Base-by-base conservation (phyloP, 2,329 filamentous ascomycete species). In the Hypoxylon sp. region DNA sequence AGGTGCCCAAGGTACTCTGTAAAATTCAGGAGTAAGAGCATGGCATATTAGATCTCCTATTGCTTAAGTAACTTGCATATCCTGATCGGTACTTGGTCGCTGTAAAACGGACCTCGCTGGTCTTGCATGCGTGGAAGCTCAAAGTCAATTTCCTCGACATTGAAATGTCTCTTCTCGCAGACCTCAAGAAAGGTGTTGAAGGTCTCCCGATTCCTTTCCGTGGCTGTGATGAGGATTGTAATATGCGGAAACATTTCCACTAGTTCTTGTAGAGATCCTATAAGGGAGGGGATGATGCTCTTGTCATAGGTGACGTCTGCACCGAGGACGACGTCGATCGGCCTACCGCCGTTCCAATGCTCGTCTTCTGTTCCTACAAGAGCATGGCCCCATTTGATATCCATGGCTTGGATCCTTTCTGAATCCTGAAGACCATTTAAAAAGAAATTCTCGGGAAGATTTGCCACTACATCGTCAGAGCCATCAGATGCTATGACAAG, bases 261-360 rank as follows among this genome's bases (percentile, higher is more conserved):
- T 11, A 93, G 80, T 53, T 90, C 85, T 32, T 84, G 80, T 56
- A 94, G 77, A 2, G 91, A 93, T 2, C 83, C 85, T 2, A 92
- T 83, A 23, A 95, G 82, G 1, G 87, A 82, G 0, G 89, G 87
- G 53, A 92, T 89, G 45, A 87, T 84, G 36, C 82, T 82, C 66
- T 83, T 83, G 75, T 95, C 91, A 78, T 94, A 95, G 0, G 91
- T 94, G 78, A 95, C 87, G 76, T 95, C 92, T 34, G 92, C 91
- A 3, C 91, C 93, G 28, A 95, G 79, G 2, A 94, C 85, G 3
- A 93, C 79, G 76, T 94, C 90, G 48, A 88, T 77, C 2, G 76
- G 72, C 3, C 75, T 74, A 17, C 82, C 82, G 19, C 80, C 80
- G 70, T 84, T 83, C 85, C 86, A 86, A 49, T 78, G 77, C 57